These are phyloP conservation scores for Mentha longifolia DNA, from an alignment of 257 asterid genomes.

Conservation along the genomic window DNA sequence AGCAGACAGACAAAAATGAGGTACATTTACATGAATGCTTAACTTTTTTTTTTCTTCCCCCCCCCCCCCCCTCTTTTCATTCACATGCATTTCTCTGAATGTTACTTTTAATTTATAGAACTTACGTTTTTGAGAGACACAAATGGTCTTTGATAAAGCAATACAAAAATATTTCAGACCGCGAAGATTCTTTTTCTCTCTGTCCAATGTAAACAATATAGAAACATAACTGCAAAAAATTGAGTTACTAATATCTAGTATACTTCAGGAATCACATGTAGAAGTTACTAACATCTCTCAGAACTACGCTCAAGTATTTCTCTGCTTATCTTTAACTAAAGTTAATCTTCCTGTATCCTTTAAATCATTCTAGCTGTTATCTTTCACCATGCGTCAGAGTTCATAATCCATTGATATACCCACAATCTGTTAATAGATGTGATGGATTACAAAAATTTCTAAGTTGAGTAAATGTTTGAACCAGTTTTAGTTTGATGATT, in stretches of 20 bases:
- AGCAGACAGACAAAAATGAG: conserved; percentile 78
- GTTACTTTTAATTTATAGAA: not conserved
- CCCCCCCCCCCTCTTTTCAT: no score
- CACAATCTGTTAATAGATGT: not conserved
- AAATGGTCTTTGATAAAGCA: not conserved
- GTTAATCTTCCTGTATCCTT: not conserved
- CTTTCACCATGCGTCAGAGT: not conserved
- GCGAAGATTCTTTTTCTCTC: not conserved
- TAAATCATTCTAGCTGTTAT: not conserved
- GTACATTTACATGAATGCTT: conserved; percentile 33
- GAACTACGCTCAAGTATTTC: conserved; percentile 2
- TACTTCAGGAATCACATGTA: not conserved
- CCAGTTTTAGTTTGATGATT: not conserved
- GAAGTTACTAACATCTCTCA: conserved; percentile 7
- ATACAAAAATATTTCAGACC: not conserved
- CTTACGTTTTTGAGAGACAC: not conserved
- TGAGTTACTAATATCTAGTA: conserved; percentile 1
- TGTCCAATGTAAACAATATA: not conserved
- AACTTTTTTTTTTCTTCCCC: no score
- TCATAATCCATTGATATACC: not conserved
- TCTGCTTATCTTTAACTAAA: not conserved
- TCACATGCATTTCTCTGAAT: not conserved
- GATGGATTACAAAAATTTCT: not conserved
- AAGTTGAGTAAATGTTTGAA: conserved; percentile 6
- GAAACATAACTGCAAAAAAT: not conserved